Percentiles rank a stretch among this genome's conserved stretches.
Conservation (phyloP, 768 basidiomycete species). For the Xerocomellus chrysenteron region DNA sequence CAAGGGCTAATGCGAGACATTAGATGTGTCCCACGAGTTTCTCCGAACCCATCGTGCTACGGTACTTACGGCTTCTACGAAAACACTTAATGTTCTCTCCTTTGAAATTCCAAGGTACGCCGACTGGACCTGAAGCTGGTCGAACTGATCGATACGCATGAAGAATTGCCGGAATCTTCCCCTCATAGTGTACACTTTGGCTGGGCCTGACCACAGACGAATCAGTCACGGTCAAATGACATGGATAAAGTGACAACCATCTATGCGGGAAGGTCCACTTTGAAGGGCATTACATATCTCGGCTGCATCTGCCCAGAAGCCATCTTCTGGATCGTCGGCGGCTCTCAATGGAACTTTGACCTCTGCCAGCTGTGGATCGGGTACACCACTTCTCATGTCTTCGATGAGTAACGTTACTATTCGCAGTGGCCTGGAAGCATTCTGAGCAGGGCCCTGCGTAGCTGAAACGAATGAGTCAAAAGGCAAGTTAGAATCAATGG, state of each 20-base stretch:
- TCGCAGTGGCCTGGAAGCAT: conserved; percentile 32
- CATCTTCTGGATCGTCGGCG: conserved; percentile 48
- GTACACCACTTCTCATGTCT: conserved; percentile 52
- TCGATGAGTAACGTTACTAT: conserved; percentile 70
- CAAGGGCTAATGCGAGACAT: conserved; percentile 21
- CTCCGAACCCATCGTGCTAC: not conserved
- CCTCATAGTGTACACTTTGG: conserved; percentile 63
- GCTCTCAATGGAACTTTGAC: conserved; percentile 57
- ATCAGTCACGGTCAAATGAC: not conserved
- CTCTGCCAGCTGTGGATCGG: conserved; percentile 63
- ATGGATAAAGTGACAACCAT: conserved; percentile 44
- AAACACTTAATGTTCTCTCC: conserved; percentile 54
- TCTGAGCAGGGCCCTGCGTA: conserved; percentile 14
- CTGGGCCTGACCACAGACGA: conserved; percentile 47
- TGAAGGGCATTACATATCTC: conserved; percentile 62
- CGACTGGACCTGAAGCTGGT: conserved; percentile 48
- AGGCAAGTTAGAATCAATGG: not conserved
- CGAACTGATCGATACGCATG: conserved; percentile 54
- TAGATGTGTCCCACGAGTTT: not conserved
- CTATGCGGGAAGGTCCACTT: conserved; percentile 60
- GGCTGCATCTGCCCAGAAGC: conserved; percentile 71
- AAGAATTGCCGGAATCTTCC: conserved; percentile 71
- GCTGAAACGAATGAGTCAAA: conserved; percentile 14
- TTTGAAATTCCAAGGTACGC: conserved; percentile 57
- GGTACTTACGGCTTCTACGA: conserved; percentile 56